Percentiles rank a stretch among this genome's conserved stretches.
phyloP scores from a whole-genome alignment of 371 early-diverging fungal genomes.

The Zychaea mexicana region DNA sequence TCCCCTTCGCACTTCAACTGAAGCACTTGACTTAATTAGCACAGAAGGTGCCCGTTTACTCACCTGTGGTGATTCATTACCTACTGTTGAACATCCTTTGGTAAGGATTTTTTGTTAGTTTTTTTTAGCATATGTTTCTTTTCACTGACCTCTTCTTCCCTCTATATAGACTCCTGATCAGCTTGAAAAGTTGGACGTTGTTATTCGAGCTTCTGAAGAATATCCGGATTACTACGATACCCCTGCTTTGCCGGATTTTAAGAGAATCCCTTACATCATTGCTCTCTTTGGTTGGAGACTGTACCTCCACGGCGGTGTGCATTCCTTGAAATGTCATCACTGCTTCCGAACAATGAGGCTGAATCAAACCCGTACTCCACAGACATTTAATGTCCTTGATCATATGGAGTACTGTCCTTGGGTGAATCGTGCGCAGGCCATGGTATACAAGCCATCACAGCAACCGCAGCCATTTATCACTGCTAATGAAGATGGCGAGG shows the following conservation, averaged over 20 bases:
- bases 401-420: constrained; percentile 21
- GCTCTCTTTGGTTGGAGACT: constrained; percentile 21
- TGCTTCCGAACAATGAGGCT: constrained; percentile 13
- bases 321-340: constrained; percentile 7
- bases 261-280: constrained; percentile 9
- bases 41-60: background rate
- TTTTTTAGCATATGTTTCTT: too few relatives aligned
- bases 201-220: constrained; percentile 13
- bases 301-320: background rate
- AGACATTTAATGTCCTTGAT: constrained; percentile 6
- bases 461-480: background rate
- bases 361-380: background rate
- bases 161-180: constrained; percentile 5
- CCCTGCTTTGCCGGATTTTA: background rate
- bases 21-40: constrained; percentile 8
- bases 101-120: constrained; percentile 1
- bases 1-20: constrained; percentile 1
- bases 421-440: constrained; percentile 12
- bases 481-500: background rate
- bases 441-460: background rate
- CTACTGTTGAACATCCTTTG: constrained; percentile 11
- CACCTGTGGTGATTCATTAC: background rate
- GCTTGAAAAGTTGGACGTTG: constrained; percentile 1
- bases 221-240: background rate
- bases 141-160: background rate